phyloP scores from a whole-genome alignment of 768 basidiomycete species.

The Termitomyces titanicus region DNA sequence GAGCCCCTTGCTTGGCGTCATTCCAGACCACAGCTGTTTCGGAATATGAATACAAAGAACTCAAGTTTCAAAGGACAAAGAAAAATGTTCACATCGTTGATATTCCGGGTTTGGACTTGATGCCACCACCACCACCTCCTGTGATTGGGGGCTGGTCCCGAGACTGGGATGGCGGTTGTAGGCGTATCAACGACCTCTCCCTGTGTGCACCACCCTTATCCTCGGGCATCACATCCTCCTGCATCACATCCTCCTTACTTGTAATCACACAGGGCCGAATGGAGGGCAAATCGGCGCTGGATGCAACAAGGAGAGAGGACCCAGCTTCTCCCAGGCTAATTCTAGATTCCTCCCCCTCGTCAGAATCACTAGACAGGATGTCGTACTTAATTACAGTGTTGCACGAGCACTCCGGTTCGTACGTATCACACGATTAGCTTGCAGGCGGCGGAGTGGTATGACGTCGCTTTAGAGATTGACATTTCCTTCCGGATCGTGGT shows the following conservation, averaged over 20 bases:
- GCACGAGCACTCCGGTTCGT: not conserved
- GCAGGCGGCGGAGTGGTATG: not conserved
- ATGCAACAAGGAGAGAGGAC: not conserved
- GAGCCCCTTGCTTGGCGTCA: conserved; percentile 51
- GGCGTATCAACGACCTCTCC: not conserved
- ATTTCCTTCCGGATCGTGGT: not conserved
- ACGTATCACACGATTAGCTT: not conserved
- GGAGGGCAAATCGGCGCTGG: too few species aligned
- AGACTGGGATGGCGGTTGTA: not conserved
- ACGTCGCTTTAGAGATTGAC: not conserved
- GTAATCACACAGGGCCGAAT: not conserved
- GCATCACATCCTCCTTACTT: not conserved
- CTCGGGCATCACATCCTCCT: too few species aligned
- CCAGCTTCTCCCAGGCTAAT: not conserved
- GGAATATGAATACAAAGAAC: not conserved
- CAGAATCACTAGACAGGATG: not conserved
- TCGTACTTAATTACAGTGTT: not conserved
- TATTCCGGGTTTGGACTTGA: conserved; percentile 71
- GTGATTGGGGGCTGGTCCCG: not conserved
- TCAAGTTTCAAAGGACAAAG: not conserved
- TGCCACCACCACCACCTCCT: too few species aligned
- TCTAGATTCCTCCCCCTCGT: not conserved
- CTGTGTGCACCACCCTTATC: too few species aligned
- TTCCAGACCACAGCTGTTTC: conserved; percentile 60
- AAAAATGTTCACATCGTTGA: conserved; percentile 46